These are phyloP conservation scores for Psilocybe subaeruginosa DNA, from an alignment of 768 basidiomycete genomes.

Conservation along the genomic window DNA sequence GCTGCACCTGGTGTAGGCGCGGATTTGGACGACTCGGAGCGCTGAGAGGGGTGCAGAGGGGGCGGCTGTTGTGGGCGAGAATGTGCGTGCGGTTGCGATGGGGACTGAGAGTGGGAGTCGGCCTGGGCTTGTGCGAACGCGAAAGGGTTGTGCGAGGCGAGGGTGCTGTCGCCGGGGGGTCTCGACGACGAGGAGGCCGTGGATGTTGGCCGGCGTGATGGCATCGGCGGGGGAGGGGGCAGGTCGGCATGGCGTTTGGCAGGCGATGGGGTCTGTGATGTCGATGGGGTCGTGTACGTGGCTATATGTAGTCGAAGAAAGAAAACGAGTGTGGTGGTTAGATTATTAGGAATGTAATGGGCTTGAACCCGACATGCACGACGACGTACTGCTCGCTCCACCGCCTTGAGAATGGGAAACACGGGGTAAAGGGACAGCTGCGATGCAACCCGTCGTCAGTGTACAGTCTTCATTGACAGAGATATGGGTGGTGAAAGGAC, in stretches of 20 bases:
- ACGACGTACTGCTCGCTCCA: background rate
- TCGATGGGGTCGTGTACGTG: conserved; percentile 10
- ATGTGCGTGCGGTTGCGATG: no score
- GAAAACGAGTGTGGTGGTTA: background rate
- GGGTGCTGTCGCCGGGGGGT: background rate
- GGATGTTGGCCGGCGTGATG: conserved; percentile 12
- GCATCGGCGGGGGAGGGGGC: conserved; percentile 24
- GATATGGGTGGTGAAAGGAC: conserved; percentile 18
- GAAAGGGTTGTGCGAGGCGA: conserved; percentile 3
- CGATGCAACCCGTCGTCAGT: background rate
- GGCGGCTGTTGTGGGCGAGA: conserved; percentile 22
- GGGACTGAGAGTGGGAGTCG: no score
- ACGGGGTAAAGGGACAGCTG: background rate
- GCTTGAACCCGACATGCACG: background rate
- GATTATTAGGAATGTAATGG: background rate
- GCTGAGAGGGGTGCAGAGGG: conserved; percentile 30
- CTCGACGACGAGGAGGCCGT: conserved; percentile 8
- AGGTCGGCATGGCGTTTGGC: conserved; percentile 21
- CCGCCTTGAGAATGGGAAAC: background rate
- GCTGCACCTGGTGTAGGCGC: background rate
- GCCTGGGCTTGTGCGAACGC: no score
- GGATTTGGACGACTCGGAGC: conserved; percentile 22
- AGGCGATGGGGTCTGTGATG: conserved; percentile 27
- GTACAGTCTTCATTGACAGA: background rate
- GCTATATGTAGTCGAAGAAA: background rate